Base-by-base conservation (phyloP, 495 filamentous ascomycete genomes). In the Rostrohypoxylon terebratum region DNA sequence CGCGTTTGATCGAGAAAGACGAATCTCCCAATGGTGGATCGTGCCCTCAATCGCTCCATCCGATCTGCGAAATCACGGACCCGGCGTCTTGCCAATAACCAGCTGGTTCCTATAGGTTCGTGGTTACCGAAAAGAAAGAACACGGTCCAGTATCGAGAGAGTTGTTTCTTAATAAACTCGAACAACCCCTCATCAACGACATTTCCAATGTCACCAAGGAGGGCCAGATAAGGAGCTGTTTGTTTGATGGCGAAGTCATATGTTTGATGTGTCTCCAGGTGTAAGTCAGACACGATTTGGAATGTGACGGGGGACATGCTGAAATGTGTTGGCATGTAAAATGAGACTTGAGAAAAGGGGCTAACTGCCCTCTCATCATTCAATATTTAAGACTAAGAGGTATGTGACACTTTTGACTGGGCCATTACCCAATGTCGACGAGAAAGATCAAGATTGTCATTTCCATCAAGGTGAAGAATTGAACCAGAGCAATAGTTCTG, bases 281-380 rank as follows among this genome's bases (percentile, higher is more conserved):
- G 42, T 45, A 45, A 45, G 42, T 45, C 42, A 45, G 42, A 45
- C 42, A 45, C 42, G 16, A 20, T 45, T 16, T 45, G 42, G 42
- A 45, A 45, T 45, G 42, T 45, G 16, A 45, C 16, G 16, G 42
- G 42, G 6, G 42, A 45, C 42, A 45, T 45, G 42, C 42, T 45
- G 13, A 20, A 45, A 6, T 45, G 8, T 45, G 18, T 6, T 16
- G 63, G 31, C 45, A 20, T 45, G 14, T 14, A 44, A 44, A 44
- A n/a, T 44, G 40, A 44, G 14, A 44, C 40, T n/a, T 2, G 42
- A 9, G 5, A n/a, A 45, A 16, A 45, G 8, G 42, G n/a, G 4
- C 16, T n/a, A 20, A 7, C 18, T 45, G 8, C 42, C n/a, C 42
- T 45, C 16, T 1, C 40, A 8, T 45, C 42, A n/a, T 11, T 38